Base-by-base conservation (phyloP, 2,329 filamentous ascomycete genomes). In the Ascochyta fabae region DNA sequence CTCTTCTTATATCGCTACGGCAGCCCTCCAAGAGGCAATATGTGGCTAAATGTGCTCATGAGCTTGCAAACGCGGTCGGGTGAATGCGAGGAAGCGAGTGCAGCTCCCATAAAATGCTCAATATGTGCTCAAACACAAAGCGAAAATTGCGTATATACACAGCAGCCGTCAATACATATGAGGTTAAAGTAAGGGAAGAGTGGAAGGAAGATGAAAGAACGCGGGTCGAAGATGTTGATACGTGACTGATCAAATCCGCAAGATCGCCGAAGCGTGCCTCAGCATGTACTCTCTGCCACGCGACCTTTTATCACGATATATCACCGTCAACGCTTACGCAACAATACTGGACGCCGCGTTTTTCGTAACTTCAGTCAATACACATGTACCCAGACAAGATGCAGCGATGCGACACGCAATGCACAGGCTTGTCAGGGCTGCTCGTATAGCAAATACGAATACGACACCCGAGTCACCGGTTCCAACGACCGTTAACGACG, bases 71-170 rank as follows among this genome's bases (percentile, higher is more conserved):
- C 24, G 33, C 29, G 19, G 24, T 34, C 22, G 24, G 31, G 13
- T 13, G 23, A 39, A 10, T 12, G 39, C 24, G 24, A 26, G 24
- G 16, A 35, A 23, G 19, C 27, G 6, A 23, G 22, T 38, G 15
- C 23, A 19, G 15, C 16, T 33, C 10, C 2, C 2, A 34, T 7
- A 51, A 50, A 24, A 10, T 47, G 47, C 53, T 47, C 53, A 51
- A 56, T 56, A 56, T 42, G 10, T 56, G 53, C 53, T 56, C 53
- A 42, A 13, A 13, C 47, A 43, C 39, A 8, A 13, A 36, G 15
- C n/a, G 6, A 40, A n/a, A 2, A 6, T 35, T 19, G 33, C n/a
- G 23, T 7, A 2, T 13, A 13, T 22, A 9, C 12, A 41, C 4
- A 40, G 16, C 35, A 35, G 13, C 35, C 19, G 8, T 45, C 16